Evolutionary conservation across 176 grass and related monocot species (phyloP), one percentile per base, ranked within the genome.

Genomic region (Phoenix dactylifera): DNA sequence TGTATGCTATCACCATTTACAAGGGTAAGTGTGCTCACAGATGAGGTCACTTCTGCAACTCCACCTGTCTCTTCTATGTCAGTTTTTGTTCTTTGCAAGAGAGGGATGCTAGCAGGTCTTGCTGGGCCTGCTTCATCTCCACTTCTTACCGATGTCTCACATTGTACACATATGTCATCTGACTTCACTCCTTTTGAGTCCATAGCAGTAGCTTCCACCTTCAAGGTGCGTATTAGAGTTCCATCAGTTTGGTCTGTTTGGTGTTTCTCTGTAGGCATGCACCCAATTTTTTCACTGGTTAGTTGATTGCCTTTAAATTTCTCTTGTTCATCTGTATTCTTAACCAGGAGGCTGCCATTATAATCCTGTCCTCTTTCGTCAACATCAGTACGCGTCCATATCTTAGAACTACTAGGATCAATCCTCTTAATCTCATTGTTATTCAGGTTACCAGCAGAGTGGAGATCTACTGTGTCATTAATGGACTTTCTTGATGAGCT

Each of bases 11-110:
- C 76, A 51, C 59, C 63, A 32, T 76, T 79, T 0, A 32, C 55
- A 30, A 78, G 15, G 23, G 81, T 82, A 2, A 90, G 54, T 0
- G 76, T 82, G 57, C 75, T 90, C 1, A 60, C 73, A 0, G 82
- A 74, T 52, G 87, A 86, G 4, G 81, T 73, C 60, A 84, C 81
- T 59, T 81, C 85, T 50, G 70, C 73, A 20, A 70, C 29, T 4
- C 50, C 22, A 20, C 51, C 68, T 15, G 50, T 55, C 18, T 76
- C 85, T 7, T 54, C 73, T 15, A 52, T 12, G 12, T 49, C 78
- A 50, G 66, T 58, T 44, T 78, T 86, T 83, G 63, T 5, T 64
- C 22, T 68, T 44, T 51, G 48, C 49, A 24, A 65, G 52, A 50
- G 22, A 28, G 7, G 17, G 48, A 63, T n/a, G 55, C 73, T 62